phyloP scores from a whole-genome alignment of 441 rosid genomes.

The Biscutella laevigata region DNA sequence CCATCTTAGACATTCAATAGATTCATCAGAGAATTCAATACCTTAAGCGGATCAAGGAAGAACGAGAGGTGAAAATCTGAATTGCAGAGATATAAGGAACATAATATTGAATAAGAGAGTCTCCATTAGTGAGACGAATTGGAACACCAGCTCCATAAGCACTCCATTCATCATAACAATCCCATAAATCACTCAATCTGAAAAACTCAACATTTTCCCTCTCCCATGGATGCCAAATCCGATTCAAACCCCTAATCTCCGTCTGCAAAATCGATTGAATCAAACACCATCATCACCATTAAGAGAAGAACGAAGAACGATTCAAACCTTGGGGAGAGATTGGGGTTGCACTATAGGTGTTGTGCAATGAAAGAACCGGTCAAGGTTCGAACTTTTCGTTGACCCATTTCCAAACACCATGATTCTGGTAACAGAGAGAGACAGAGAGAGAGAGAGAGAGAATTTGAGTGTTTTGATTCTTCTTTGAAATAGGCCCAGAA shows the following conservation, averaged over 20 bases:
- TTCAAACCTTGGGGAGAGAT: slow-evolving; percentile 69
- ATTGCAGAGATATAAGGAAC: slow-evolving; percentile 95
- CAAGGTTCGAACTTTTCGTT: slow-evolving; percentile 67
- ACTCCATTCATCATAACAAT: slow-evolving; percentile 89
- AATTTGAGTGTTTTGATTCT: slow-evolving; percentile 21
- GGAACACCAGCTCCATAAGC: slow-evolving; percentile 98
- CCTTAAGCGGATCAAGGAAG: slow-evolving; percentile 60
- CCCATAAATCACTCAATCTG: slow-evolving; percentile 76
- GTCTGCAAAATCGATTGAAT: slow-evolving; percentile 43
- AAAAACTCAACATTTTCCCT: slow-evolving; percentile 79
- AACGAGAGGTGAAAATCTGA: slow-evolving; percentile 73
- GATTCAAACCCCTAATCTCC: slow-evolving; percentile 70
- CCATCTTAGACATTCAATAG: neutral
- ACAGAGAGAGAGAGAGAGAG: slow-evolving; percentile 16
- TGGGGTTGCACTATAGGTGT: slow-evolving; percentile 71
- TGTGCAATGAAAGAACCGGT: slow-evolving; percentile 68
- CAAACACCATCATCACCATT: neutral
- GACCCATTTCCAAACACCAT: slow-evolving; percentile 63
- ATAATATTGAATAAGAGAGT: slow-evolving; percentile 79
- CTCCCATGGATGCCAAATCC: slow-evolving; percentile 86
- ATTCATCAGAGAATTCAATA: slow-evolving; percentile 12
- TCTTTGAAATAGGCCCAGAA: slow-evolving; percentile 23
- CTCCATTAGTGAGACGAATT: slow-evolving; percentile 43
- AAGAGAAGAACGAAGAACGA: neutral
- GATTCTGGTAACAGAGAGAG: slow-evolving; percentile 25